Base-by-base conservation (phyloP, 768 basidiomycete genomes). In the Saitozyma podzolica region DNA sequence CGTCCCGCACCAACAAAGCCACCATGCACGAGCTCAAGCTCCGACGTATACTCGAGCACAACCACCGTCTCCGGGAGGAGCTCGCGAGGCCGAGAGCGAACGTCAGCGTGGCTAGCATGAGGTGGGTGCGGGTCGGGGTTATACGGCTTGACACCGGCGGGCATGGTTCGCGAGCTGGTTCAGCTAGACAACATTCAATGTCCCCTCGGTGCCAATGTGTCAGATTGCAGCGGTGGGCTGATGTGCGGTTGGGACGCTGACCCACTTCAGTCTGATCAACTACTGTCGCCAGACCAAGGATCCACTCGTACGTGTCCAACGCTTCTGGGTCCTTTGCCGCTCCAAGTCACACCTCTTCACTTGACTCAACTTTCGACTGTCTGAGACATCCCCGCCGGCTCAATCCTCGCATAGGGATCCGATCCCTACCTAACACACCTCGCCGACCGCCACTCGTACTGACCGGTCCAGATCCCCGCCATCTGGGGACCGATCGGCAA, bases 1-100 rank as follows among this genome's bases (percentile, higher is more conserved):
- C 73, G 7, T 55, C 58, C 52, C 74, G 82, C 48, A 77, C 80
- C 61, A 71, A 66, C 60, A 83, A 83, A 85, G 91, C 93, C 84
- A 91, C 91, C 73, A 95, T 97, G 92, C 89, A 90, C 64, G 94
- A 96, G 86, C 89, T 96, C 79, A 96, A 95, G 86, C 88, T 96
- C 68, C 86, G 93, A 41, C 84, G 94, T 39, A 82, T 97, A 76
- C 89, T 88, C 60, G 94, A 97, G 81, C 92, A 96, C 82, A 97
- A 95, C 78, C 90, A 92, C 78, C 86, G 94, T 67, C 81, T 96
- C 76, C 84, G 89, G 74, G 94, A 97, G 77, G 94, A 97, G 79
- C 82, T 97, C 67, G 87, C 89, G 55, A 82, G 93, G 66, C 91
- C 92, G 19, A 84, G 93, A 74, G 87, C 94, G 71, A 84, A 89